Evolutionary conservation across 2,329 filamentous ascomycete species (phyloP), one percentile per base, ranked within the genome.

Genomic region (Gaeumannomyces tritici): DNA sequence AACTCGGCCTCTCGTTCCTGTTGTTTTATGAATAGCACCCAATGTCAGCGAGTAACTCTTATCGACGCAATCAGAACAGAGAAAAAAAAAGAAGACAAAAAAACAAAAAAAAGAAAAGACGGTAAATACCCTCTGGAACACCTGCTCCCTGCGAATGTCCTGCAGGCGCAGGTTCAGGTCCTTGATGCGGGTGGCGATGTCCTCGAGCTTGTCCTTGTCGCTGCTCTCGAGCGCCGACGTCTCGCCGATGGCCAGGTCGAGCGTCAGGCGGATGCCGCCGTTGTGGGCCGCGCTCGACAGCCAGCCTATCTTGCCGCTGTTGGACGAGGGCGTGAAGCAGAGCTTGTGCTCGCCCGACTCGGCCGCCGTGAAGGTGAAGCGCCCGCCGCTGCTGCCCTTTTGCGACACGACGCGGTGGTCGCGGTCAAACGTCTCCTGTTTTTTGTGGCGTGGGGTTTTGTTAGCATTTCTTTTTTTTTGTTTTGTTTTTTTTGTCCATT

Each of bases 1-100:
- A 99, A 99, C 75, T 98, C 93, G 70, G 92, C 92, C 74, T 99
- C 95, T 68, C 95, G 91, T 83, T 98, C 95, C 90, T 97, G 63
- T 57, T 29, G 8, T 55, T 31, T 60, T 15, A 9, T 31, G 31
- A 9, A 31, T 31, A 31, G 12, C 31, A 11, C 31, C 8, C 31
- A n/a, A 9, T 11, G 8, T 11, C 4, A 31, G 31, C 12, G 8
- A 31, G 31, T 11, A 31, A 31, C 8, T 5, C 31, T 11, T 31
- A 11, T 2, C 31, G 12, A 31, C 12, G 4, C 8, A 9, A 7
- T 31, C 8, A 31, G 8, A 31, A 11, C 31, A 31, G 31, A 21
- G 55, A 26, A 27, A 35, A 12, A 58, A 60, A 61, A 42, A 35
- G 13, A 58, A 60, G 61, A 33, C 24, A 59, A 55, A 58, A 47